Base-by-base conservation (phyloP, 495 filamentous ascomycete genomes). In the Amphirosellinia nigrospora region DNA sequence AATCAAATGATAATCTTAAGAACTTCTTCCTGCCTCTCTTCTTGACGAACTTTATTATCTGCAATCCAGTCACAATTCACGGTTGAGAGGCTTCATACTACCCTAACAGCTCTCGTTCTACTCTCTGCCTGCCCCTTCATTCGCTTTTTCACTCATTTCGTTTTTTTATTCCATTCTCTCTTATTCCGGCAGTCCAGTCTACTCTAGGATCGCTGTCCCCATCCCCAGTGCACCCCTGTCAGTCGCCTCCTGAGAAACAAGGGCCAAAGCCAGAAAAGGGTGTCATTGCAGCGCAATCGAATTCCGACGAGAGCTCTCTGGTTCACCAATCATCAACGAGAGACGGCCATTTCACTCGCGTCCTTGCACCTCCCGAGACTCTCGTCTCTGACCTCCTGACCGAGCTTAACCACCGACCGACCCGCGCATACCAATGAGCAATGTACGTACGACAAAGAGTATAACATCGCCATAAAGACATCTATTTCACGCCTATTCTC, bases 391-490 rank as follows among this genome's bases (percentile, higher is more conserved):
- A 52, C 26, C 59, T 46, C 28, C 60, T 62, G 60, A 46, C 50
- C 39, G 50, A 43, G 8, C 63, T 15, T 16, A 30, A 55, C 45
- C 21, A 58, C 56, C 13, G 50, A 56, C 60, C 8, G 26, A n/a
- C 45, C 38, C 23, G 50, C 53, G 59, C 50, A 58, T 38, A 46
- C 46, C 48, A 70, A 15, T 64, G 66, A 62, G 68, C 67, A 68
- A 75, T 71, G 71, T 68, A n/a, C n/a, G n/a, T 69, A 70, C 71
- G 69, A 73, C 72, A 76, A 74, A 77, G 71, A 71, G 67, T 70
- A 72, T 73, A 70, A 72, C 69, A 34, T 72, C 58, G 70, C 70
- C 62, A 73, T 55, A 66, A 71, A 70, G 66, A 73, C 72, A 72
- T 70, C 69, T 69, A 72, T 53, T 30, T 4, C 11, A 2, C 58